Evolutionary conservation across 2,329 filamentous ascomycete species (phyloP), one percentile per base, ranked within the genome.

Genomic region (Reticulascus tulasneorum): DNA sequence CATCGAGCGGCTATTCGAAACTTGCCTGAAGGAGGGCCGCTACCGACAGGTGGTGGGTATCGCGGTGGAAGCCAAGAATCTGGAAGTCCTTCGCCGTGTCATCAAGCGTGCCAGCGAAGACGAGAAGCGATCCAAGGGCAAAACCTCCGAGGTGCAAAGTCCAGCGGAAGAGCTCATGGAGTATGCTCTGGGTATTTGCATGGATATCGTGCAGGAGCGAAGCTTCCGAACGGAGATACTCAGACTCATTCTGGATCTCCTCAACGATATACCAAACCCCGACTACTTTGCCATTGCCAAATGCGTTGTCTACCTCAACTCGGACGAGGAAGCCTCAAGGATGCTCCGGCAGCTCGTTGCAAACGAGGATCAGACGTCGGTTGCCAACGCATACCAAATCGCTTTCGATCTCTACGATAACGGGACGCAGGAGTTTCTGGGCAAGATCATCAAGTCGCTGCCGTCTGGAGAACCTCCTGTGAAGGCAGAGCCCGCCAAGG

Each of bases 381-480:
- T 87, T 12, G 86, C 90, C 15, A 84, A 87, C 32, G 93, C 93
- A 13, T 98, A 97, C 60, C 93, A 98, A 59, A 94, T 98, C 38
- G 93, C 91, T 2, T 98, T 98, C 54, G 93, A 98, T 54, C 74
- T 98, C 6, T 97, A 96, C 62, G 93, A 98, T 65, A 98, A 98
- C 55, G 93, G 93, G 49, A 97, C 93, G 0, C 93, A 98, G 53
- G 93, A 97, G 58, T 98, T 98, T 52, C 65, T 98, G 17, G 82
- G 82, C 48, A 96, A 93, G 64, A 86, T 98, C 28, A 82, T 91
- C 54, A 79, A 86, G 40, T 81, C 86, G 29, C 69, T 97, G 21
- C 86, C 89, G 0, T 71, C 75, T 13, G 62, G 64, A 9, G 66
- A 74, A 36, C 53, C 54, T 22, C 34, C 50, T 38, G 30, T 62